A percentile compares a stretch with the other conserved stretches of the same genome.
These are phyloP conservation scores for Aspergillus funiculosus DNA, from an alignment of 495 filamentous ascomycete genomes.

Conservation along the genomic window DNA sequence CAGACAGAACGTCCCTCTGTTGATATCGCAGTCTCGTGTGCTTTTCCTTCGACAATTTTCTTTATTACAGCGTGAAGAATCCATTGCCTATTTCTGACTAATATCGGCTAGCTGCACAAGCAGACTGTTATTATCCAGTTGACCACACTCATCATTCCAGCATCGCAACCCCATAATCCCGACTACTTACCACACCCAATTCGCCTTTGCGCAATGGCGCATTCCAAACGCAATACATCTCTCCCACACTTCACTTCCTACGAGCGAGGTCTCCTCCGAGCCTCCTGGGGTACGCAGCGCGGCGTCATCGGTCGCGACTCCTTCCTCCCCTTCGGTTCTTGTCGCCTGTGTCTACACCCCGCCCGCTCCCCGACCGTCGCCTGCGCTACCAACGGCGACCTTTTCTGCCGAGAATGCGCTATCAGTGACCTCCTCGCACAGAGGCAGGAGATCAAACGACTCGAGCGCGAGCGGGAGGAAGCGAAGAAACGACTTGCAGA, in stretches of 20 bases:
- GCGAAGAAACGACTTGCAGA: constrained; percentile 36
- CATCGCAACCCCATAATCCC: too few relatives aligned
- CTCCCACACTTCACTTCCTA: constrained; percentile 93
- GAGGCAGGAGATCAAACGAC: constrained; percentile 83
- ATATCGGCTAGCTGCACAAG: too few relatives aligned
- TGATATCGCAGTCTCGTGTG: too few relatives aligned
- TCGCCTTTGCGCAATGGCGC: constrained; percentile 37
- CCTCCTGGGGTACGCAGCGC: constrained; percentile 71
- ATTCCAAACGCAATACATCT: constrained; percentile 87
- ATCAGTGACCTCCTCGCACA: constrained; percentile 86
- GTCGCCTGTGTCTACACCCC: constrained; percentile 80
- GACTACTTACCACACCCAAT: not conserved
- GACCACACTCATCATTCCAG: not conserved
- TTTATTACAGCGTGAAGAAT: too few relatives aligned
- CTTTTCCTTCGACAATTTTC: too few relatives aligned
- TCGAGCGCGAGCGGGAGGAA: constrained; percentile 61
- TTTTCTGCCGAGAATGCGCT: constrained; percentile 97
- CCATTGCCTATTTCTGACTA: too few relatives aligned
- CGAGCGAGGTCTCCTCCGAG: constrained; percentile 74
- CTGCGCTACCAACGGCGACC: constrained; percentile 69
- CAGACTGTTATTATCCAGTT: too few relatives aligned
- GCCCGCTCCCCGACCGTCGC: constrained; percentile 79
- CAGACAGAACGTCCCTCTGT: too few relatives aligned
- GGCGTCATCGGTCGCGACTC: constrained; percentile 89
- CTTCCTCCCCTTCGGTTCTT: constrained; percentile 88